A percentile compares a stretch with the other conserved stretches of the same genome.
These are phyloP conservation scores for Stevia rebaudiana DNA, from an alignment of 140 eudicot genomes.

Conservation along the genomic window DNA sequence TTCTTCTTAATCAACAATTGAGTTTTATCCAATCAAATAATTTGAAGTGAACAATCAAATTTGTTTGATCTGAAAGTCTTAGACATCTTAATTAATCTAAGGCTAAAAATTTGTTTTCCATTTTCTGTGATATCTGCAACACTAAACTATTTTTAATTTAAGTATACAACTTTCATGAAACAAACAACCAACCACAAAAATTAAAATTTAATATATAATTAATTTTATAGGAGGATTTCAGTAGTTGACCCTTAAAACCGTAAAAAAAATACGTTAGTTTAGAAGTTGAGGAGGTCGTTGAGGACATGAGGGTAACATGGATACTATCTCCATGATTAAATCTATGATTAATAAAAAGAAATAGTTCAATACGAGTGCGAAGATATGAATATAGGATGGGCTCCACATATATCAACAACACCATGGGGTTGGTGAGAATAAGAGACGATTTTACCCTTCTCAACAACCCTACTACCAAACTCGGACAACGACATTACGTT, in stretches of 20 bases:
- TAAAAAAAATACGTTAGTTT: not conserved
- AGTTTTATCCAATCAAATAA: too few relatives aligned
- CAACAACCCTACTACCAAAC: constrained; percentile 19
- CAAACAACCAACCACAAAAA: too few relatives aligned
- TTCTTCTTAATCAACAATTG: too few relatives aligned
- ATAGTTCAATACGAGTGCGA: not conserved
- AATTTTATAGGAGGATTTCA: not conserved
- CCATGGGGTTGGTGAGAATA: constrained; percentile 20
- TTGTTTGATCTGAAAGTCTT: too few relatives aligned
- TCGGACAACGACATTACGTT: constrained; percentile 24
- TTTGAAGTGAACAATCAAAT: too few relatives aligned
- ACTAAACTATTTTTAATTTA: too few relatives aligned
- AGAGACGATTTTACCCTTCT: constrained; percentile 19
- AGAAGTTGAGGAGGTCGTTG: not conserved
- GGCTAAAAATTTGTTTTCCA: too few relatives aligned
- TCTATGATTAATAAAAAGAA: not conserved
- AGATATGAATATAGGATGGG: not conserved
- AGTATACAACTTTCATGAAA: too few relatives aligned
- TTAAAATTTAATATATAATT: too few relatives aligned
- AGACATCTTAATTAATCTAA: too few relatives aligned
- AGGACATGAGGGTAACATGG: constrained; percentile 20
- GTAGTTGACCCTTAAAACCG: not conserved
- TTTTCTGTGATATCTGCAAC: too few relatives aligned
- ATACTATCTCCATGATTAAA: not conserved
- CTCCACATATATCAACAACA: not conserved